Evolutionary conservation across 495 filamentous ascomycete species (phyloP).

Genomic region (Penicillium desertorum): DNA sequence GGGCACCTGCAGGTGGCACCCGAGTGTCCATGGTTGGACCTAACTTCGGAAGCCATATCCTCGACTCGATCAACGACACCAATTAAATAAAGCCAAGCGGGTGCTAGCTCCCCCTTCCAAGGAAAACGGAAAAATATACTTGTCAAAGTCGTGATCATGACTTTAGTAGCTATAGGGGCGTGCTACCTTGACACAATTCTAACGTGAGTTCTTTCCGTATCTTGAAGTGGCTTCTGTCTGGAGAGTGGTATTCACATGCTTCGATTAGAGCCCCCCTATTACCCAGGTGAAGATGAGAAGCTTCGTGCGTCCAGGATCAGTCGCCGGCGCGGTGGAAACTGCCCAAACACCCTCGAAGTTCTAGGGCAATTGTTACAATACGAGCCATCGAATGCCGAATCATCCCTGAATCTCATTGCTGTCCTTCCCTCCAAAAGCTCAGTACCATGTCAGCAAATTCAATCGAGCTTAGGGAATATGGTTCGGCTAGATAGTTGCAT

Average conservation of each 20-base stretch:
- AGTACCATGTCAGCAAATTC: constrained; percentile 39
- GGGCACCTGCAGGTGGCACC: too few relatives aligned
- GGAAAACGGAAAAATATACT: not conserved
- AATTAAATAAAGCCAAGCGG: not conserved
- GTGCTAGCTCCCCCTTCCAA: not conserved
- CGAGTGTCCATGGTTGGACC: too few relatives aligned
- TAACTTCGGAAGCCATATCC: too few relatives aligned
- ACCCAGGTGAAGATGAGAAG: constrained; percentile 69
- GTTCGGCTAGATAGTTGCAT: constrained; percentile 57
- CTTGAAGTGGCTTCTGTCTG: not conserved
- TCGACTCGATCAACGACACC: not conserved
- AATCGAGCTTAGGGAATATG: constrained; percentile 36
- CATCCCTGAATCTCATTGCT: constrained; percentile 40
- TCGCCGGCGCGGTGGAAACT: constrained; percentile 69
- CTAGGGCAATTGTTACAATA: constrained; percentile 56
- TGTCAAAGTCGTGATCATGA: constrained; percentile 22
- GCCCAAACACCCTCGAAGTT: constrained; percentile 68
- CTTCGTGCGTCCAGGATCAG: constrained; percentile 59
- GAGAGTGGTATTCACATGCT: constrained; percentile 4
- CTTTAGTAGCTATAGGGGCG: constrained; percentile 61
- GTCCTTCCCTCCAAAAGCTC: constrained; percentile 47
- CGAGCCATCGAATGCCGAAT: not conserved
- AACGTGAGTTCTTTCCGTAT: constrained; percentile 48
- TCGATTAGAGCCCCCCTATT: constrained; percentile 58
- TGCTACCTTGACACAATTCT: constrained; percentile 70